Evolutionary conservation across 2,329 filamentous ascomycete genomes (phyloP), one percentile per base, ranked within the genome.

Genomic region (Colletotrichum costaricense): DNA sequence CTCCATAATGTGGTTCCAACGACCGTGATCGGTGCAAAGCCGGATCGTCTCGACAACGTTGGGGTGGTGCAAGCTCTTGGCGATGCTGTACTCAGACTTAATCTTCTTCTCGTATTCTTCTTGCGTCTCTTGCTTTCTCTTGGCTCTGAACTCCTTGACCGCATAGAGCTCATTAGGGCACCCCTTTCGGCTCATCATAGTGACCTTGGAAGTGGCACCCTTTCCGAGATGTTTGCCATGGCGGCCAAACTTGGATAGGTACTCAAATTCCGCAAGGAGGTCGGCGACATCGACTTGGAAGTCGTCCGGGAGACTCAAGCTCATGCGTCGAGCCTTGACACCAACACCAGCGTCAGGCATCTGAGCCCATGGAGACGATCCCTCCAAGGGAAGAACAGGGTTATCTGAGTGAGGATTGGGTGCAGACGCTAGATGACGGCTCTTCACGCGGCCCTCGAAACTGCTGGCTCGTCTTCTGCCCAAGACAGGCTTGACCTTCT

Each of bases 1-100:
- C 80, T 98, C 94, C 95, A 98, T 98, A 69, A 97, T 94, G 80
- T 97, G 94, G 80, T 95, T 95, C 93, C 94, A 97, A 52, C 93
- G 91, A 38, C 90, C 91, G 76, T 92, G 89, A 76, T 95, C 89
- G 16, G 89, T 91, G 84, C 94, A 97, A 6, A 97, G 87, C 35
- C 92, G 90, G 68, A 95, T 84, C 0, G 94, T 95, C 81, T 94
- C 90, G 75, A 97, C 93, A 77, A 97, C 94, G 81, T 97, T 97
- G 63, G 95, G 94, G 80, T 97, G 95, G 78, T 95, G 90, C 74
- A 95, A 84, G 76, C 93, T 94, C 85, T 95, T 95, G 73, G 94
- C 94, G 76, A 97, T 95, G 81, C 92, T 94, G 84, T 92, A 98
- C 81, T 98, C 95, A 1, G 94, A 95, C 82, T 96, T 97, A 85